Evolutionary conservation across 1,284 basidiomycete species (phyloP).

Genomic region (Trichosporon ovoides): DNA sequence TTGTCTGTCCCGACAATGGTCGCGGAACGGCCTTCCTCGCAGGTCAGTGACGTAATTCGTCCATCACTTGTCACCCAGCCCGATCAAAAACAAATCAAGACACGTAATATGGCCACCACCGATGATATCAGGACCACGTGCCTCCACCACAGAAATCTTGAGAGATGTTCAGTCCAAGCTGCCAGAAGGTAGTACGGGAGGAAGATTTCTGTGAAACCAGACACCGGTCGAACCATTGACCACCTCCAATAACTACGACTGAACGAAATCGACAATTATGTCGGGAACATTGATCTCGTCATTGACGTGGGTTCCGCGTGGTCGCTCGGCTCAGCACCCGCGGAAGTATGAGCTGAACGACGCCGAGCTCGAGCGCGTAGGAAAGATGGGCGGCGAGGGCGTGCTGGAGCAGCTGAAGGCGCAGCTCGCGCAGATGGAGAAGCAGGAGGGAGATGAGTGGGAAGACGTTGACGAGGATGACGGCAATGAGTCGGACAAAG

Average conservation of each 20-base stretch:
- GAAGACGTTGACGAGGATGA: conserved; percentile 34
- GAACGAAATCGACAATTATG: conserved; percentile 27
- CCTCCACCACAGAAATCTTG: conserved; percentile 7
- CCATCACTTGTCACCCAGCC: neutral
- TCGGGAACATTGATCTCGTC: conserved; percentile 54
- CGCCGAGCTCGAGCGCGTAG: conserved; percentile 82
- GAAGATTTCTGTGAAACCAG: neutral
- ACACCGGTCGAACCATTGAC: neutral
- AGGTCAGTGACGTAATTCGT: conserved; percentile 4
- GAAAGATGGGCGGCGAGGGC: conserved; percentile 72
- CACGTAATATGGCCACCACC: neutral
- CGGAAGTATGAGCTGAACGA: conserved; percentile 87
- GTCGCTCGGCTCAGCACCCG: conserved; percentile 70
- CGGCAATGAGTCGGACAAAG: conserved; percentile 22
- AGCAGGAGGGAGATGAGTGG: conserved; percentile 49
- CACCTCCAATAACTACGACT: neutral
- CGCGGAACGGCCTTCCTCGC: too few relatives aligned
- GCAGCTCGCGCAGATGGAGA: conserved; percentile 68
- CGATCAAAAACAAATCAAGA: too few relatives aligned
- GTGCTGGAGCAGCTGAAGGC: conserved; percentile 77
- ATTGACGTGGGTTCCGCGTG: conserved; percentile 71
- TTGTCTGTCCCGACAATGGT: too few relatives aligned
- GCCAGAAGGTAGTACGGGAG: neutral
- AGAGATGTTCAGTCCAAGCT: neutral
- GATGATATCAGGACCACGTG: neutral